Conservation (phyloP, 345 rosid genomes). For the Raphanus sativus region DNA sequence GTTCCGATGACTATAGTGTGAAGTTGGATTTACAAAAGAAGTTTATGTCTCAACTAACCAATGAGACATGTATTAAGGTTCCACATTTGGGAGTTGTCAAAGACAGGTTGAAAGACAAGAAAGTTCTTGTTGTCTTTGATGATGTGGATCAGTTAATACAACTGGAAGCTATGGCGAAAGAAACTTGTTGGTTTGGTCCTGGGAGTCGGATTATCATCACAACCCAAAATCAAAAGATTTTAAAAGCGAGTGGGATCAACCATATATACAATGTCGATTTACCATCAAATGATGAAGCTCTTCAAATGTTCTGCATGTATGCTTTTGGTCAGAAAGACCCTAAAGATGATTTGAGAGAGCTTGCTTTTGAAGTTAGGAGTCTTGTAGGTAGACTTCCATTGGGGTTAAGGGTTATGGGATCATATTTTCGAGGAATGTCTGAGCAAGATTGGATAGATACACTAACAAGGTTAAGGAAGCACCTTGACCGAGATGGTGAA, state of each 20-base stretch:
- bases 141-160: background rate
- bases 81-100: background rate
- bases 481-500: background rate
- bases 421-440: background rate
- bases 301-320: background rate
- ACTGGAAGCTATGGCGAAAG: background rate
- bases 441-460: background rate
- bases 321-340: background rate
- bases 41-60: background rate
- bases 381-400: background rate
- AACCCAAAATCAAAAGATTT: background rate
- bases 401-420: background rate
- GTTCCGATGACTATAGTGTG: background rate
- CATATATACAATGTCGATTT: background rate
- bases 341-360: background rate
- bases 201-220: background rate
- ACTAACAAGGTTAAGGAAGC: background rate
- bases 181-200: background rate
- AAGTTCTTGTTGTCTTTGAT: background rate
- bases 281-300: background rate
- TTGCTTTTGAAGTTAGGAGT: background rate
- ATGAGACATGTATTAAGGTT: background rate
- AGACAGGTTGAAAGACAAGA: background rate
- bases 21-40: background rate
- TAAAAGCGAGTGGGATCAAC: background rate